Percentiles rank a stretch among this genome's conserved stretches.
Conservation (phyloP, 139 green algal species). For the Chlamydomonas schloesseri region DNA sequence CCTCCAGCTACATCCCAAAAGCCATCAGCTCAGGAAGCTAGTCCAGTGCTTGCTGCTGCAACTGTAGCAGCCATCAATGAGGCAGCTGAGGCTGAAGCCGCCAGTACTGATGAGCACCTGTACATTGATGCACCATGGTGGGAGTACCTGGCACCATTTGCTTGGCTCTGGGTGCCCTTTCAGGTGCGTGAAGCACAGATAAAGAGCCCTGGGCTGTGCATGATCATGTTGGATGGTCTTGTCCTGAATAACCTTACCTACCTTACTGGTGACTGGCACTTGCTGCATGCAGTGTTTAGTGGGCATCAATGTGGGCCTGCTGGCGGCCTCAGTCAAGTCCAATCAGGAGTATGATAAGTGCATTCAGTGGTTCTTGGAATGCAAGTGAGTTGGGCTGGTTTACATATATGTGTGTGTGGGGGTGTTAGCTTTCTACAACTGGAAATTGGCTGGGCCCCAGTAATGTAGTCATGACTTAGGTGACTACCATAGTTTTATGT, state of each 20-base stretch:
- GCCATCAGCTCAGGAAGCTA: background rate
- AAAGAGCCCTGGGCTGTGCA: too few relatives aligned
- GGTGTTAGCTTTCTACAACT: too few relatives aligned
- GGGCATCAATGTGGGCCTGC: background rate
- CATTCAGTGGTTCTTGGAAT: background rate
- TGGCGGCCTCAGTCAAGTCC: background rate
- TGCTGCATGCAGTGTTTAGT: background rate
- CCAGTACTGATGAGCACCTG: background rate
- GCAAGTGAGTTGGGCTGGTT: background rate
- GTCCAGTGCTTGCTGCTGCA: background rate
- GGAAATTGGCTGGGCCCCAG: too few relatives aligned
- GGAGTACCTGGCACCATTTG: background rate
- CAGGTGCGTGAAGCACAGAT: too few relatives aligned
- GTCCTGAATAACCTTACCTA: too few relatives aligned
- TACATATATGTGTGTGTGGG: too few relatives aligned
- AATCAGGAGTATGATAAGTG: background rate
- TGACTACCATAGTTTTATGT: too few relatives aligned
- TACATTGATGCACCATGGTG: slow-evolving; percentile 5
- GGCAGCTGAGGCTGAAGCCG: background rate
- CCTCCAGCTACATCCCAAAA: too few relatives aligned
- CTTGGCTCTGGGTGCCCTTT: slow-evolving; percentile 19
- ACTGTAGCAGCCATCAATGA: background rate
- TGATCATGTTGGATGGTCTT: too few relatives aligned
- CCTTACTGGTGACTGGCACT: too few relatives aligned
- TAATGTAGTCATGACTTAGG: too few relatives aligned